These are phyloP conservation scores for Ogataea trehaloabstinens DNA, from an alignment of 805 yeast species.

Conservation along the genomic window DNA sequence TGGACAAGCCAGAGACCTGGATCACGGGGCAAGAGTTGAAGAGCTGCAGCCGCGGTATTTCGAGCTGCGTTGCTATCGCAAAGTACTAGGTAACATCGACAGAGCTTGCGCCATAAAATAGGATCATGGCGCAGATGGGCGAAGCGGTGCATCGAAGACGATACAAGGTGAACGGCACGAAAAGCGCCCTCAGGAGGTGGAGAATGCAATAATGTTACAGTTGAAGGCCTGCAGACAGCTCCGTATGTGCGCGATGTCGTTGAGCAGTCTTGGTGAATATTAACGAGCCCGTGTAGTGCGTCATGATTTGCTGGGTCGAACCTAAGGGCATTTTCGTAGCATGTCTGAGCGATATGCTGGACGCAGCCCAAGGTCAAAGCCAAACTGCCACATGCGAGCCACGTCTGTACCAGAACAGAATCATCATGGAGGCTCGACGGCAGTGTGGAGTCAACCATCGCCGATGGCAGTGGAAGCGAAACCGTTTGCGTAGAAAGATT, in stretches of 20 bases:
- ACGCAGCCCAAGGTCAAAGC: conserved; percentile 41
- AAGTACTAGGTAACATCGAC: conserved; percentile 47
- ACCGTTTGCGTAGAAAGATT: too few species aligned
- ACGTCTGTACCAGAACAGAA: conserved; percentile 26
- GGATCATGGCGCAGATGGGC: conserved; percentile 40
- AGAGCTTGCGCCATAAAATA: conserved; percentile 46
- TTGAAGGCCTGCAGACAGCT: not conserved
- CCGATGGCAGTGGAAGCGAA: too few species aligned
- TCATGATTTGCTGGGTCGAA: conserved; percentile 39
- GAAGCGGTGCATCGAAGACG: conserved; percentile 35
- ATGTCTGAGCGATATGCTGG: conserved; percentile 38
- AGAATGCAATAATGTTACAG: too few species aligned
- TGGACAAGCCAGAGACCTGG: conserved; percentile 46
- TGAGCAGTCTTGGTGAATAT: conserved; percentile 39
- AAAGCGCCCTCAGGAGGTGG: not conserved
- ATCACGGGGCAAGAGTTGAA: conserved; percentile 27
- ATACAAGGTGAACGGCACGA: conserved; percentile 37
- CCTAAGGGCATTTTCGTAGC: conserved; percentile 42
- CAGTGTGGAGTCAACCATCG: conserved; percentile 1
- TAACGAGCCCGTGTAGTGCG: conserved; percentile 45
- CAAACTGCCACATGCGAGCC: conserved; percentile 47
- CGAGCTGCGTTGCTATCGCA: conserved; percentile 54
- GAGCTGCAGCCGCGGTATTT: conserved; percentile 21
- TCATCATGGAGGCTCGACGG: conserved; percentile 4
- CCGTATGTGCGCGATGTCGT: conserved; percentile 18